Conservation (phyloP, 75 land plant species). For the Chamaecyparis obtusa region DNA sequence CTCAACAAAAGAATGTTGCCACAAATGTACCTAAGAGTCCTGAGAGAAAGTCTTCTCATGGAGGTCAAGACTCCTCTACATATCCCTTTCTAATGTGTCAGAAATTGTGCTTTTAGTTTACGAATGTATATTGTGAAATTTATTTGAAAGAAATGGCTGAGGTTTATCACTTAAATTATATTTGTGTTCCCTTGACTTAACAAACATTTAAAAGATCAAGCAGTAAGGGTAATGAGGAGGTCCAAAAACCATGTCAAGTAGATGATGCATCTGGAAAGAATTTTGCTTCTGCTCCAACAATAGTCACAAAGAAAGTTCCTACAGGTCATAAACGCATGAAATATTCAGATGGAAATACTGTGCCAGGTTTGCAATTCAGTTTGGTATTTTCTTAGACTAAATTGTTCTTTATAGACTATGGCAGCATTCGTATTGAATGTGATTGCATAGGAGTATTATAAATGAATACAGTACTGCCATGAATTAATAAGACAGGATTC, state of each 20-base stretch:
- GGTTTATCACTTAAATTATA: not conserved
- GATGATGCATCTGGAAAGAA: conserved; percentile 6
- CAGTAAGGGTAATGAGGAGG: conserved; percentile 14
- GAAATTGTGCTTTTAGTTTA: not conserved
- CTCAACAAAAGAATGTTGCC: conserved; percentile 16
- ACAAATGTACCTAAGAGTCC: conserved; percentile 27
- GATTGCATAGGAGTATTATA: not conserved
- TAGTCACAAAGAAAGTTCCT: not conserved
- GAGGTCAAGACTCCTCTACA: conserved; percentile 26
- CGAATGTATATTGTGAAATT: not conserved
- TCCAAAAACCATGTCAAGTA: conserved; percentile 6
- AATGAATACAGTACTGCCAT: not conserved
- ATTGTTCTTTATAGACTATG: not conserved
- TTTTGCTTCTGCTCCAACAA: conserved; percentile 8
- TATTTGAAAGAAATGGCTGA: not conserved
- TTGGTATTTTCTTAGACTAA: not conserved
- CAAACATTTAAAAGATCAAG: conserved; percentile 21
- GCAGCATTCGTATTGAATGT: not conserved
- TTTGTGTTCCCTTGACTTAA: conserved; percentile 25
- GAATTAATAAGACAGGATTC: not conserved
- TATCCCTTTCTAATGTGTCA: conserved; percentile 26
- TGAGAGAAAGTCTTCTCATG: conserved; percentile 20
- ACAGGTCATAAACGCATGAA: conserved; percentile 28
- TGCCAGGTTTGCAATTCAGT: conserved; percentile 30
- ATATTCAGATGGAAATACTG: conserved; percentile 41